Evolutionary conservation across 1,284 basidiomycete genomes (phyloP).

Genomic region (Trametes hirsuta): DNA sequence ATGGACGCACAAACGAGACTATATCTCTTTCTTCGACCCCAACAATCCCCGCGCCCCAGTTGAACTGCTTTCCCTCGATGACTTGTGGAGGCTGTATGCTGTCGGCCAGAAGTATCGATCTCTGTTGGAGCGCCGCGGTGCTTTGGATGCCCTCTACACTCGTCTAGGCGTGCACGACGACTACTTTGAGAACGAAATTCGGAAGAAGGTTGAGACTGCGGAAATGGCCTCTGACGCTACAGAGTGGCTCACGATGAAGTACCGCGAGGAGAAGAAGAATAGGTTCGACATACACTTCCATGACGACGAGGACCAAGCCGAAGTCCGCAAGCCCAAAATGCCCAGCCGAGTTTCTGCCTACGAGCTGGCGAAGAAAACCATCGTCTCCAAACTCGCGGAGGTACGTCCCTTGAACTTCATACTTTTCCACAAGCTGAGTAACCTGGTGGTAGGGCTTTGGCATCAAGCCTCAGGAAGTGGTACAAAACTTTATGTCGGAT

Average conservation of each 20-base stretch:
- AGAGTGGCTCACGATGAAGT: conserved; percentile 91
- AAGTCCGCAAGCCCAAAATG: conserved; percentile 72
- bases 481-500: conserved; percentile 73
- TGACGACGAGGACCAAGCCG: conserved; percentile 63
- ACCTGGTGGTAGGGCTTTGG: conserved; percentile 66
- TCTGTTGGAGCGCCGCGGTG: conserved; percentile 72
- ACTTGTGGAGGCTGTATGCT: conserved; percentile 87
- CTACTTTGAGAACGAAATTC: conserved; percentile 73
- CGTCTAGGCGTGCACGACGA: conserved; percentile 67
- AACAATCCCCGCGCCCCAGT: conserved; percentile 54
- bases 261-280: conserved; percentile 77
- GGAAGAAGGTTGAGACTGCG: conserved; percentile 69
- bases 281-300: conserved; percentile 72
- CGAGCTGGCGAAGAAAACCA: conserved; percentile 81
- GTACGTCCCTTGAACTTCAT: conserved; percentile 42
- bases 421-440: not conserved
- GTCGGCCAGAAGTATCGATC: conserved; percentile 90
- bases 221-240: conserved; percentile 92
- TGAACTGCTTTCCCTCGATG: conserved; percentile 76
- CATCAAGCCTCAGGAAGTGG: conserved; percentile 77
- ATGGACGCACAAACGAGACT: conserved; percentile 92
- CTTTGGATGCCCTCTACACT: conserved; percentile 66
- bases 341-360: conserved; percentile 88
- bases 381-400: conserved; percentile 76
- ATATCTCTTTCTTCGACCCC: conserved; percentile 79